Evolutionary conservation across 1,139 yeast genomes (phyloP).

Genomic region (Blastobotrys serpentis): DNA sequence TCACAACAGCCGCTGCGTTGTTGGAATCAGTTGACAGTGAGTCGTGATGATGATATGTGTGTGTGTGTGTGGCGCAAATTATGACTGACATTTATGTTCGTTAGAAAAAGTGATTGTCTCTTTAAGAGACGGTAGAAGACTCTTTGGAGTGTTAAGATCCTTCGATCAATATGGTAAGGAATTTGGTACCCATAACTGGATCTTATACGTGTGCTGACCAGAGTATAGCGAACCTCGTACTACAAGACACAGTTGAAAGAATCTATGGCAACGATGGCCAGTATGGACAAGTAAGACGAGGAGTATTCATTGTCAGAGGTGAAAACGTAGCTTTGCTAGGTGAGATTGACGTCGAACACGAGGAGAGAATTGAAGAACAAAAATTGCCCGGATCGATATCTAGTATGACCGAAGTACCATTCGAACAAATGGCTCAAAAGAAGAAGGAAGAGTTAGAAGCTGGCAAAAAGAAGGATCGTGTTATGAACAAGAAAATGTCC

Average conservation of each 20-base stretch:
- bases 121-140: constrained; percentile 83
- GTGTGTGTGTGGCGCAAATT: background rate
- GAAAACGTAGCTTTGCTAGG: constrained; percentile 97
- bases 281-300: constrained; percentile 75
- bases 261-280: constrained; percentile 58
- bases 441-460: constrained; percentile 42
- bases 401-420: constrained; percentile 56
- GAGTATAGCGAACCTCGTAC: constrained; percentile 65
- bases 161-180: constrained; percentile 77
- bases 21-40: constrained; percentile 88
- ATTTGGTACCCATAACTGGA: constrained; percentile 8
- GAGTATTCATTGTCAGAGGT: constrained; percentile 89
- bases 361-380: constrained; percentile 62
- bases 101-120: constrained; percentile 70
- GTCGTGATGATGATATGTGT: constrained; percentile 28
- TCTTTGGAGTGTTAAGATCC: constrained; percentile 89
- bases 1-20: constrained; percentile 95
- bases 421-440: constrained; percentile 50
- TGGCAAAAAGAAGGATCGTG: constrained; percentile 46
- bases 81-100: constrained; percentile 5
- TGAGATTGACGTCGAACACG: constrained; percentile 86
- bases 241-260: constrained; percentile 89
- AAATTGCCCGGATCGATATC: constrained; percentile 24
- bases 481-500: constrained; percentile 49
- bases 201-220: too few species aligned